These are phyloP conservation scores for Lecanosticta acicola DNA, from an alignment of 2,329 filamentous ascomycete genomes.

Conservation along the genomic window DNA sequence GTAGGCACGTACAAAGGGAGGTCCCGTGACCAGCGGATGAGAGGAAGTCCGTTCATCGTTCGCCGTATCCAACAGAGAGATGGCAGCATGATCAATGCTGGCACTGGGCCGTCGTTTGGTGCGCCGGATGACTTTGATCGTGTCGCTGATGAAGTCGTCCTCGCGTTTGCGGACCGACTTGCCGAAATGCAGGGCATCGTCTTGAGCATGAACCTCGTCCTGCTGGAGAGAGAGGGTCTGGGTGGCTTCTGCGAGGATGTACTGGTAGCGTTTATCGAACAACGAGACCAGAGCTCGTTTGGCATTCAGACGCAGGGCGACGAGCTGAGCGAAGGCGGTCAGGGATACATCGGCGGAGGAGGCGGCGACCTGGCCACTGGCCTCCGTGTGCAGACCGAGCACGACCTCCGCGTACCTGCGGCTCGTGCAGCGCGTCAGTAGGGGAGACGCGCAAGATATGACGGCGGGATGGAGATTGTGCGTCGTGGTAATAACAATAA, in stretches of 20 bases:
- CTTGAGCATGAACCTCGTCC: slow-evolving; percentile 30
- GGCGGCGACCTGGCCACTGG: slow-evolving; percentile 1
- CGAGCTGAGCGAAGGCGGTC: slow-evolving; percentile 43
- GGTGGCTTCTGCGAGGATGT: slow-evolving; percentile 48
- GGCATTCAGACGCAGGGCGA: slow-evolving; percentile 32
- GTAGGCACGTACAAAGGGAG: slow-evolving; percentile 41
- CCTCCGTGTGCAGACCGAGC: slow-evolving; percentile 1
- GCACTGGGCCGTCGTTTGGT: background rate
- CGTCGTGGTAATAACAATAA: too few species aligned
- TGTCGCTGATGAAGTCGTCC: slow-evolving; percentile 33
- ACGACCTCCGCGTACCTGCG: slow-evolving; percentile 14
- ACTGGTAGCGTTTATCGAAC: slow-evolving; percentile 45
- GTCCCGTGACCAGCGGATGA: slow-evolving; percentile 20
- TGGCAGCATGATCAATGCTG: slow-evolving; percentile 25
- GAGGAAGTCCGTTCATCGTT: slow-evolving; percentile 19
- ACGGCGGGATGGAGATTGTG: too few species aligned
- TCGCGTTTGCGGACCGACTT: slow-evolving; percentile 30
- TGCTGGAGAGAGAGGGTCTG: slow-evolving; percentile 36
- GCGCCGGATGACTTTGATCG: slow-evolving; percentile 19
- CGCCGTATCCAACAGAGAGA: slow-evolving; percentile 24
- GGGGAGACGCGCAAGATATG: background rate
- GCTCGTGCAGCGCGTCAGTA: background rate
- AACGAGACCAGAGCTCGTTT: slow-evolving; percentile 38
- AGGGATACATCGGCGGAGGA: slow-evolving; percentile 23
- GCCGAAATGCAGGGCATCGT: slow-evolving; percentile 30